Conservation (phyloP, 345 rosid species). For the Gossypium rotundifolium region DNA sequence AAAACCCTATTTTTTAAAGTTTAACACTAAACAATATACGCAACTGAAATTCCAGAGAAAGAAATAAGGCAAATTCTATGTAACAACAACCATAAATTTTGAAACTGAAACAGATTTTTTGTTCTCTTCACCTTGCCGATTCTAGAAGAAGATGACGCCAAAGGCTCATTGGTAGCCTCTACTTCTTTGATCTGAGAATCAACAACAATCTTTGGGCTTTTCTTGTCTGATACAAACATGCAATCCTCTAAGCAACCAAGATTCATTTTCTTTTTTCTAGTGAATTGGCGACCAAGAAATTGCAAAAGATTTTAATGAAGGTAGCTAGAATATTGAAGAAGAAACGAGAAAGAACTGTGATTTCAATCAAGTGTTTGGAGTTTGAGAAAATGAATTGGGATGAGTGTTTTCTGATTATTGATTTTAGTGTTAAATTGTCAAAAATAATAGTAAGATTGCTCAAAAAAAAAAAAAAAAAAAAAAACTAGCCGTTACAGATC, state of each 20-base stretch:
- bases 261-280: not conserved
- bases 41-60: conserved; percentile 4
- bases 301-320: not conserved
- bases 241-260: conserved; percentile 9
- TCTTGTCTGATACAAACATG: not conserved
- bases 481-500: conserved; percentile 6
- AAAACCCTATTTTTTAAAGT: not conserved
- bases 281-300: not conserved
- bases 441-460: not conserved
- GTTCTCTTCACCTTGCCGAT: conserved; percentile 39
- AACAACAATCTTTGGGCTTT: not conserved
- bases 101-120: not conserved
- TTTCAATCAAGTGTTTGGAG: not conserved
- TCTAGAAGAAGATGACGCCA: conserved; percentile 40
- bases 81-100: conserved; percentile 9
- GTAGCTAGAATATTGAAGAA: not conserved
- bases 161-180: conserved; percentile 18
- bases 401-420: not conserved
- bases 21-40: not conserved
- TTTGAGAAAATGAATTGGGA: not conserved
- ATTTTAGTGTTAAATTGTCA: not conserved
- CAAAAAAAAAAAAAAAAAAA: not conserved
- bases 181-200: conserved; percentile 22
- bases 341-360: not conserved
- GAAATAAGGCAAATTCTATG: conserved; percentile 5